Percentiles rank a stretch among this genome's conserved stretches.
These are phyloP conservation scores for Tylopilus sp. DNA, from an alignment of 1,284 basidiomycete species.

Conservation along the genomic window DNA sequence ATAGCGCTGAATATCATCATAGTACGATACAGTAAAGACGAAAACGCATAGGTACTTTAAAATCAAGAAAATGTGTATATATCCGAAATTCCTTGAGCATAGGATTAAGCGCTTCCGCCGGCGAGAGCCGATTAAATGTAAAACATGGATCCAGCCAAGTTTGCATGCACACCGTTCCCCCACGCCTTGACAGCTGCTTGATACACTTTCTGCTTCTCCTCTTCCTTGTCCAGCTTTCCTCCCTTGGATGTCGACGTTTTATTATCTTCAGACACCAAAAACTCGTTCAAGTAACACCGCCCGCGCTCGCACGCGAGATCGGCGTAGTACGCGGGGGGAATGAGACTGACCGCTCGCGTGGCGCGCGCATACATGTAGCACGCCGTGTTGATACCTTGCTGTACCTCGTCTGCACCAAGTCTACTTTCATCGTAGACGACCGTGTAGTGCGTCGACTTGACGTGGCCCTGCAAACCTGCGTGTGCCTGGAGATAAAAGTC, in stretches of 20 bases:
- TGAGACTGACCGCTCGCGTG: constrained; percentile 80
- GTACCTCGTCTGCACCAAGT: constrained; percentile 73
- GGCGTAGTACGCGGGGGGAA: constrained; percentile 82
- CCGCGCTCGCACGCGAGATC: constrained; percentile 83
- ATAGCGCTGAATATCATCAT: too few species aligned
- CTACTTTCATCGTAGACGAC: constrained; percentile 79
- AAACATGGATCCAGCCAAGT: constrained; percentile 74
- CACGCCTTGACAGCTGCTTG: constrained; percentile 64
- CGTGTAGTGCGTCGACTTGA: constrained; percentile 78
- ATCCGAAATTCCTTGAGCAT: not conserved
- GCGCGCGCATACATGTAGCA: constrained; percentile 81
- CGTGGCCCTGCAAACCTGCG: constrained; percentile 48
- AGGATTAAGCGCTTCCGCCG: not conserved
- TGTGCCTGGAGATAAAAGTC: constrained; percentile 87
- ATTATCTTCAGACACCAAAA: constrained; percentile 64
- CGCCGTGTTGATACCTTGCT: constrained; percentile 71
- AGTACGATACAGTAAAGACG: not conserved
- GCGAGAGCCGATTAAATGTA: constrained; percentile 63
- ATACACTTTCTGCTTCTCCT: constrained; percentile 52
- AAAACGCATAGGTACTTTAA: not conserved
- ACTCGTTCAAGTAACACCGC: constrained; percentile 75
- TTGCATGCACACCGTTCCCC: constrained; percentile 71
- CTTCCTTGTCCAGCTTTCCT: constrained; percentile 50
- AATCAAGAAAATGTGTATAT: not conserved
- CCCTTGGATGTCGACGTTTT: constrained; percentile 46